Conservation (phyloP, 2,329 filamentous ascomycete genomes). For the Diaporthe nobilis region DNA sequence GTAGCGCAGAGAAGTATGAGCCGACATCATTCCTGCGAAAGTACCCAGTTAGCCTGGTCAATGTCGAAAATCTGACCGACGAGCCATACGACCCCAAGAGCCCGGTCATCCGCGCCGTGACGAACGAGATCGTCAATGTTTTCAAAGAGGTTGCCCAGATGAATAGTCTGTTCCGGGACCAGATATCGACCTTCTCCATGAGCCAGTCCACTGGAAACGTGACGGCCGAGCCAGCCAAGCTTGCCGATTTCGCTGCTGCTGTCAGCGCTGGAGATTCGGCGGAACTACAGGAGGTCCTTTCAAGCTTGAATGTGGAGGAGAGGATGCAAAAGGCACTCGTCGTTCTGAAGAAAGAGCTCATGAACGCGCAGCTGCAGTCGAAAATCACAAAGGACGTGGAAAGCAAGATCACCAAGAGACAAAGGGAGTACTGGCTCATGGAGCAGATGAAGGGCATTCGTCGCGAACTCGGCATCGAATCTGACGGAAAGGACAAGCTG, state of each 20-base stretch:
- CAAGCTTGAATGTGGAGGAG: slow-evolving; percentile 91
- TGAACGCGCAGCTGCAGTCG: slow-evolving; percentile 96
- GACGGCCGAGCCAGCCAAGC: slow-evolving; percentile 92
- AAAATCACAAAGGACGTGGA: slow-evolving; percentile 99
- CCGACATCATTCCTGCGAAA: slow-evolving; percentile 92
- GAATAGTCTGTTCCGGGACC: slow-evolving; percentile 95
- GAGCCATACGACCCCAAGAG: slow-evolving; percentile 93
- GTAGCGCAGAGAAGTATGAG: slow-evolving; percentile 75
- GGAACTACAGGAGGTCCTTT: slow-evolving; percentile 92
- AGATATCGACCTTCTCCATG: slow-evolving; percentile 97
- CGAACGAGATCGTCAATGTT: slow-evolving; percentile 98
- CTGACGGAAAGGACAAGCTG: slow-evolving; percentile 97
- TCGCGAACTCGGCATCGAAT: slow-evolving; percentile 94
- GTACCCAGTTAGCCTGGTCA: slow-evolving; percentile 93
- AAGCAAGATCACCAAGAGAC: slow-evolving; percentile 95
- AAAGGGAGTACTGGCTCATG: slow-evolving; percentile 98
- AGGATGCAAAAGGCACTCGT: slow-evolving; percentile 91
- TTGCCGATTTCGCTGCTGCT: slow-evolving; percentile 96
- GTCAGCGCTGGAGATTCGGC: slow-evolving; percentile 94
- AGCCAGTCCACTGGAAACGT: slow-evolving; percentile 96
- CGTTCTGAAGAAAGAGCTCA: slow-evolving; percentile 96
- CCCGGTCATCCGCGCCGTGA: slow-evolving; percentile 89
- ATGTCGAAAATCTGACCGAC: slow-evolving; percentile 92
- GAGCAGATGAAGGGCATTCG: slow-evolving; percentile 99
- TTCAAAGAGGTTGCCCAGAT: slow-evolving; percentile 97